Base-by-base conservation (phyloP, 768 basidiomycete genomes). In the Tulasnella sp. region DNA sequence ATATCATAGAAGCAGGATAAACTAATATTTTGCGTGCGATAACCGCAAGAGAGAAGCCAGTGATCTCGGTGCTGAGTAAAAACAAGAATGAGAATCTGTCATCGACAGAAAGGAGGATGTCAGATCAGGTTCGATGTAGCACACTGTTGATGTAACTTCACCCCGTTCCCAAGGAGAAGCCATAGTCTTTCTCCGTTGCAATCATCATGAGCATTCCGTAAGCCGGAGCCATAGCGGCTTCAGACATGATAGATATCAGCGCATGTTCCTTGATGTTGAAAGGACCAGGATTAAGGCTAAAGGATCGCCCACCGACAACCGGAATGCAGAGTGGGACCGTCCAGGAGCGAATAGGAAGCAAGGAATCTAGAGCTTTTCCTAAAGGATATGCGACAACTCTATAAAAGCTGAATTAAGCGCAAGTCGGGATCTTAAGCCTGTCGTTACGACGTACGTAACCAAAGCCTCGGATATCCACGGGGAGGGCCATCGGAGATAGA, bases 221-320 rank as follows among this genome's bases (percentile, higher is more conserved):
- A 0, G 87, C 84, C 0, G 86, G 85, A 0, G 76, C 79, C 31
- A 86, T 83, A 18, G 85, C 81, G 2, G 86, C 83, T 84, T 96
- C 96, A 16, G 95, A 92, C 96, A 98, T 98, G 84, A 98, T 95
- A 84, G 89, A 93, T 44, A 97, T 92, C 24, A 95, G 87, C 8
- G 93, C 93, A 82, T 97, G 96, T 83, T 98, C 96, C 85, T 97
- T 98, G 88, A 97, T 96, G 84, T 96, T 97, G 94, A 96, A 98
- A n/a, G 96, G 96, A 19, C 96, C 92, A 1, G 96, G 96, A 83
- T 98, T 98, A 56, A 98, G 87, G 0, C 93, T 93, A 84, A 96
- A 92, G 80, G 91, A 90, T 46, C 87, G 74, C 3, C 90, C 87
- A 3, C 88, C 89, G 0, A 90, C 84, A 1, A 79, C 34, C 5